Evolutionary conservation across 2,329 filamentous ascomycete genomes (phyloP), one percentile per base, ranked within the genome.

Genomic region (Remersonia thermophila): DNA sequence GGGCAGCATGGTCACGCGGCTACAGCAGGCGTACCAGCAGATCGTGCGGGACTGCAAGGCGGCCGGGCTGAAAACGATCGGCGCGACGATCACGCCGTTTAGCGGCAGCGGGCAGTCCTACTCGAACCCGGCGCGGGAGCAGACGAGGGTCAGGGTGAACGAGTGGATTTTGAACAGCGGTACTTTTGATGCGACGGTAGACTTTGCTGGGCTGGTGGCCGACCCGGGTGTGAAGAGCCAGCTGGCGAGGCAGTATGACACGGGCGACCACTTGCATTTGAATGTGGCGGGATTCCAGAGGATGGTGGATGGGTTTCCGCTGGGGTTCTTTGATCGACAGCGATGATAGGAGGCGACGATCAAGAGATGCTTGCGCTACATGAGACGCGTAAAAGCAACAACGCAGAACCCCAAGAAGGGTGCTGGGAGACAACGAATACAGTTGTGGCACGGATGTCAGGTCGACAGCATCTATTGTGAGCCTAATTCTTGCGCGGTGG

Each of bases 21-120:
- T 82, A 3, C 68, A 73, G 26, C 58, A 60, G n/a, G 71, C 72
- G 1, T 81, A 71, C 49, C 55, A 61, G 38, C 70, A 77, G 44
- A 75, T 81, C 23, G 62, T 65, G 2, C 57, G 58, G 1, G 63
- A 73, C 11, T 60, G 74, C 13, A 71, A 73, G 47, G 58, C 64
- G 0, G 61, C 63, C 3, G 68, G 68, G 1, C 63, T 79, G 17
- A 63, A 66, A 0, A 60, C 77, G 7, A 75, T 80, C 46, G 76
- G 62, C 1, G 75, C 71, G 0, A 82, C 78, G 0, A 78, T 81
- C 40, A 80, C 76, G 3, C 77, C 76, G 0, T 82, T 82, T 45
- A 54, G 56, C 9, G 62, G 63, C 3, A 59, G 47, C 32, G 60
- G 61, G 27, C 67, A 77, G 53, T 56, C 63, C 17, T 80, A 80